Conservation (phyloP, 805 yeast species). For the Clavispora santaluciae region DNA sequence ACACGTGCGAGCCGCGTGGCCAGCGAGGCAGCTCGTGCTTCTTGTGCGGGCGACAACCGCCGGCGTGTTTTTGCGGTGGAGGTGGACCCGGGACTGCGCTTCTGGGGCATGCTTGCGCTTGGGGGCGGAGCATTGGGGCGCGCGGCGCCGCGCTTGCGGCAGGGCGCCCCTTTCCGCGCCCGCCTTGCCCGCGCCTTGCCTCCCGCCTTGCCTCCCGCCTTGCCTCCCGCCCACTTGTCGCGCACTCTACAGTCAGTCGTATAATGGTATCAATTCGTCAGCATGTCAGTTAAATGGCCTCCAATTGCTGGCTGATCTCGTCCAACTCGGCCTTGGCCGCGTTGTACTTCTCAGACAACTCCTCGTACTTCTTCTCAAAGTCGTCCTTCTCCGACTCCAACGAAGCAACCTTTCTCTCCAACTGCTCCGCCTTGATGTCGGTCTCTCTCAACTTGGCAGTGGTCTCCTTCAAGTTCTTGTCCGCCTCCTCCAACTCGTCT, state of each 20-base stretch:
- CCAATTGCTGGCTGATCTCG: slow-evolving; percentile 94
- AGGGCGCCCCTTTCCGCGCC: too few species aligned
- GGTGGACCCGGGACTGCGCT: too few species aligned
- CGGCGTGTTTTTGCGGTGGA: too few species aligned
- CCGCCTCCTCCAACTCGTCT: slow-evolving; percentile 87
- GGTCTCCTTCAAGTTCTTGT: slow-evolving; percentile 85
- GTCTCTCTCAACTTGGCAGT: slow-evolving; percentile 92
- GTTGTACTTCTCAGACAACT: slow-evolving; percentile 72
- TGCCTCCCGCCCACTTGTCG: neutral
- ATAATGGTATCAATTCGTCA: neutral
- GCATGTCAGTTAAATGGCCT: slow-evolving; percentile 45
- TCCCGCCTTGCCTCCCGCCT: too few species aligned
- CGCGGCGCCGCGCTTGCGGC: too few species aligned
- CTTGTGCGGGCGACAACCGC: too few species aligned
- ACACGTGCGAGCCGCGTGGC: too few species aligned
- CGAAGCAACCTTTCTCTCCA: slow-evolving; percentile 89
- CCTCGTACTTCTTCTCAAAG: slow-evolving; percentile 83
- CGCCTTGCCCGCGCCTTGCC: too few species aligned
- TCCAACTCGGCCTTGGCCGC: slow-evolving; percentile 91
- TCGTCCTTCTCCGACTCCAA: slow-evolving; percentile 89
- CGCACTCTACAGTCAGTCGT: neutral
- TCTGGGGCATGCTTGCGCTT: too few species aligned
- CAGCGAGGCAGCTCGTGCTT: too few species aligned
- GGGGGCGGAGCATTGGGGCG: too few species aligned
- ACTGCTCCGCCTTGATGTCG: slow-evolving; percentile 92